phyloP scores from a whole-genome alignment of 1,284 basidiomycete species.

The Rhodotorula sp. region DNA sequence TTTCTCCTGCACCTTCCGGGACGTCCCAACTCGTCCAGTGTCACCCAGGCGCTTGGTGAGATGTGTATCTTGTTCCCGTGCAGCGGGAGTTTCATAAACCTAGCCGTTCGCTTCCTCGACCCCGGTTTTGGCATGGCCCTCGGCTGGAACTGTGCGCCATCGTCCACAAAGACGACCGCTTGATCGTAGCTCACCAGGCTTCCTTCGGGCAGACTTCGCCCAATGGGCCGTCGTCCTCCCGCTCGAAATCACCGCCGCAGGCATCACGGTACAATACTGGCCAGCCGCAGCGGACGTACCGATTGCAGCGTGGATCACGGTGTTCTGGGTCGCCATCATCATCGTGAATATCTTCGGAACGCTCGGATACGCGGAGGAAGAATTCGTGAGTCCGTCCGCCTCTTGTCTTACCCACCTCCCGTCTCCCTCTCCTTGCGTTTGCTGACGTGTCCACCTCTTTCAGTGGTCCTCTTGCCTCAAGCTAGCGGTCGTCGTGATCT shows the following conservation, averaged over 20 bases:
- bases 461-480: slow-evolving; percentile 46
- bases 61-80: slow-evolving; percentile 52
- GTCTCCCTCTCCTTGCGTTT: no score
- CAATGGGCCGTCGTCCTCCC: slow-evolving; percentile 52
- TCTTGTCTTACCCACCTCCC: slow-evolving; percentile 46
- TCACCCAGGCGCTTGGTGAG: slow-evolving; percentile 47
- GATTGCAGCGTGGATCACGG: slow-evolving; percentile 48
- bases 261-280: slow-evolving; percentile 39
- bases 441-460: slow-evolving; percentile 26
- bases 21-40: slow-evolving; percentile 44
- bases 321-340: slow-evolving; percentile 36
- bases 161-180: no score
- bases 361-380: slow-evolving; percentile 45
- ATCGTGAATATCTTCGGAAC: slow-evolving; percentile 40
- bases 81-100: slow-evolving; percentile 53
- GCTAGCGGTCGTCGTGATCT: slow-evolving; percentile 51
- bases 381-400: slow-evolving; percentile 47
- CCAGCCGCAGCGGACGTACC: slow-evolving; percentile 18
- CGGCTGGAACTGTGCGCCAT: slow-evolving; percentile 45
- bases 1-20: no score
- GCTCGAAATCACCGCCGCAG: slow-evolving; percentile 48
- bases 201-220: slow-evolving; percentile 18
- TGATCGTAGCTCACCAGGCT: not conserved
- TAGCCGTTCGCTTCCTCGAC: slow-evolving; percentile 46
- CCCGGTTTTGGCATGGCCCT: slow-evolving; percentile 46